Base-by-base conservation (phyloP, 345 rosid genomes). In the Kernera saxatilis region DNA sequence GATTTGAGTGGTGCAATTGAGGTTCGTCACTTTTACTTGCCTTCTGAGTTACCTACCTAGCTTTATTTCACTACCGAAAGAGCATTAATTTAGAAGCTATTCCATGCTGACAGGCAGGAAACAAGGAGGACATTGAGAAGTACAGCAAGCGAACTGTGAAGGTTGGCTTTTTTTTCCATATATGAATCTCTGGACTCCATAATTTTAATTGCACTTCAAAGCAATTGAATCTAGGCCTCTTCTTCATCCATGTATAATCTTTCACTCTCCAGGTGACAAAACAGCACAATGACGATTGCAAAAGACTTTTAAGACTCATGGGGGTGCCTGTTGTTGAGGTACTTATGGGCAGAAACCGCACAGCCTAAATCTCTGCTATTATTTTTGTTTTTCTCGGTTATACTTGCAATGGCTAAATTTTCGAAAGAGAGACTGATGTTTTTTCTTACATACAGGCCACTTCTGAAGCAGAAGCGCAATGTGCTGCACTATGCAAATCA, bases 321-420 rank as follows among this genome's bases (percentile, higher is more conserved):
- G 97, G 97, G 59, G 92, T 94, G 57, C 97, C 97, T 41, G 96
- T 89, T 67, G 79, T 91, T 58, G 93, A 89, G 96, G 96, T 89
- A 73, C 39, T 2, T 64, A 14, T 37, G 25, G 2, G 41, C 29
- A 39, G 44, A 35, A 18, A 10, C 19, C 30, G 0, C 32, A 48
- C 14, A 40, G n/a, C 35, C 21, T 8, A 36, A 17, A 44, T 25
- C 35, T n/a, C 35, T 59, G 17, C 71, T 3, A 2, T 36, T 6
- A 5, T 30, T 14, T 44, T 3, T 55, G 5, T 27, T 6, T 22
- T 45, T 62, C 48, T 43, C 21, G 5, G 9, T 46, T 46, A 2
- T 43, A 36, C 13, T 52, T 67, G 14, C 40, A 77, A 49, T 48
- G 36, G 22, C 23, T 21, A 48, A 21, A 15, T 1, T 59, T 25